Base-by-base conservation (phyloP, 192 early-diverging fungal species). In the Coemansia sp. region DNA sequence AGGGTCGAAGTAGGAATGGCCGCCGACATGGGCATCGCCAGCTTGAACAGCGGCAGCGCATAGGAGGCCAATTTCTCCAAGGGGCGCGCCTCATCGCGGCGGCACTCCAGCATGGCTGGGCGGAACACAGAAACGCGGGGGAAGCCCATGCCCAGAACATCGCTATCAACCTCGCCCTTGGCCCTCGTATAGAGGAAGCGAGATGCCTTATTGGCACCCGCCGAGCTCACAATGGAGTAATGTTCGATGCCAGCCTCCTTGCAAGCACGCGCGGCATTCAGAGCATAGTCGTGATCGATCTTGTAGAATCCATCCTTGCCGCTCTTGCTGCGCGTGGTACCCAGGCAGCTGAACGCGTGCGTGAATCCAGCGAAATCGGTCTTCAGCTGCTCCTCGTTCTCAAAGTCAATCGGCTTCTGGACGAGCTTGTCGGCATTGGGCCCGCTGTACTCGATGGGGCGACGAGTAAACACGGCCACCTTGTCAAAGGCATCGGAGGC, bases 111-210 rank as follows among this genome's bases (percentile, higher is more conserved):
- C 76, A 75, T 68, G 23, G 39, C 76, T 18, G 91, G 92, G 6
- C 82, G 85, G 64, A 92, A 88, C 36, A 93, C 85, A 6, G 84
- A 82, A 4, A 86, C 84, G 20, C 79, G 82, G 41, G 83, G 75
- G 65, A 95, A 93, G 1, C 86, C 86, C 65, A 87, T 69, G 38
- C 77, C 70, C 42, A 70, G 69, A 26, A 95, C 60, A 28, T 83
- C 85, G 13, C 88, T 71, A 65, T 95, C 91, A 0, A 89, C 91
- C 73, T 92, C 77, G 50, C 90, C 90, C 75, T 95, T 95, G n/a
- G 86, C 85, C 64, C 80, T 83, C 20, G 73, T 64, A 62, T 94
- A 95, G 39, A 95, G 72, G 25, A 92, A 85, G 36, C 60, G 63
- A 6, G 90, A 90, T 55, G 75, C 69, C 23, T 82, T 68, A 66